Percentiles rank a stretch among this genome's conserved stretches.
Conservation (phyloP, 2,329 filamentous ascomycete genomes). For the Drechslerella dactyloides region DNA sequence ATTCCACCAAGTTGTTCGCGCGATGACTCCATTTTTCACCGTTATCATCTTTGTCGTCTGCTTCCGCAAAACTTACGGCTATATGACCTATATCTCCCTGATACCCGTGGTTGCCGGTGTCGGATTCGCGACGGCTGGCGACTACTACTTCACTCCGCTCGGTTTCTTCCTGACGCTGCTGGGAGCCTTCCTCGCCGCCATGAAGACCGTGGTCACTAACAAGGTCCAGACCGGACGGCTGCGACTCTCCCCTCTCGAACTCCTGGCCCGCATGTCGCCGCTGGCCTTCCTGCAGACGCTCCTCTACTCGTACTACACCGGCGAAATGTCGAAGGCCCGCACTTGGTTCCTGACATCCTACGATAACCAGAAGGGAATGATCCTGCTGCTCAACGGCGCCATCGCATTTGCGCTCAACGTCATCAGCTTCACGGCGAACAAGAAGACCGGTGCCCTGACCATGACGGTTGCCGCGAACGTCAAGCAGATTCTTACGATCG, state of each 20-base stretch:
- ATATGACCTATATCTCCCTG: conserved; percentile 66
- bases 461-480: conserved; percentile 68
- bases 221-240: conserved; percentile 69
- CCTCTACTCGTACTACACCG: conserved; percentile 70
- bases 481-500: conserved; percentile 66
- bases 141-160: conserved; percentile 68
- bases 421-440: conserved; percentile 67
- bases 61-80: conserved; percentile 65
- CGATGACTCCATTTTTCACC: conserved; percentile 68
- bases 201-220: conserved; percentile 71
- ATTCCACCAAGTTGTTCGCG: conserved; percentile 70
- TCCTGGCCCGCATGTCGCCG: conserved; percentile 69
- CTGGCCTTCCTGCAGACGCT: conserved; percentile 69
- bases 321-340: conserved; percentile 61
- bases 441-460: conserved; percentile 65
- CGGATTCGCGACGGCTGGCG: conserved; percentile 67
- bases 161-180: conserved; percentile 66
- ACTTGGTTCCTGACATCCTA: conserved; percentile 47
- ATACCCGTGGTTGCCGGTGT: conserved; percentile 68
- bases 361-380: conserved; percentile 52
- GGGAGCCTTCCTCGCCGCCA: conserved; percentile 64
- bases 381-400: conserved; percentile 63
- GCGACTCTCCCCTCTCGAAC: conserved; percentile 66
- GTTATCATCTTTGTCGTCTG: conserved; percentile 67
- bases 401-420: conserved; percentile 66